Base-by-base conservation (phyloP, 176 grass and related monocot species). In the Ampelocalamus luodianensis region DNA sequence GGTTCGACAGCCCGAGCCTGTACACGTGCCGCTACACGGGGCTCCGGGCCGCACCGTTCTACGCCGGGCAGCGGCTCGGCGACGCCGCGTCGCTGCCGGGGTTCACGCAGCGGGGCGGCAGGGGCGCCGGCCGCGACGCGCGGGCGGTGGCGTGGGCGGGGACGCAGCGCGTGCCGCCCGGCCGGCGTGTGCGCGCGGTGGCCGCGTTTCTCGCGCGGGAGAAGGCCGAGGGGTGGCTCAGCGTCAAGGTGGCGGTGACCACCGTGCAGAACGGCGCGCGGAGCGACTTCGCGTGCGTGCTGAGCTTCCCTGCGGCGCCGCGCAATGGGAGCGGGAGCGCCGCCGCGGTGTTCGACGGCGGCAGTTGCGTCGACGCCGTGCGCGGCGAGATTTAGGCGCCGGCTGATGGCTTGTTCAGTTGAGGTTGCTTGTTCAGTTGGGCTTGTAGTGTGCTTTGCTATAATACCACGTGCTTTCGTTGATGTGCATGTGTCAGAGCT, bases 281-380 rank as follows among this genome's bases (percentile, higher is more conserved):
- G 54, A 88, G 65, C 65, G 80, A 78, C 73, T 83, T 88, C 32
- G 86, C 86, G 32, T 88, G 86, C 73, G 16, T 54, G n/a, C 17
- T 78, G 54, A 74, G n/a, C 80, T 78, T 83, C 74, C 71, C 86
- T 10, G 27, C 39, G 26, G 42, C 8, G 38, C 18, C 20, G 45
- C 76, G 43, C 53, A 9, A 4, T 2, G 48, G 24, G 14, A 29
- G 4, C 7, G 13, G 14, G 69, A 24, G 39, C 24, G 18, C 5
- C 1, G 15, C 71, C 2, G 34, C 40, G 10, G 74, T 65, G 66
- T 88, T 71, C 74, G 24, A 72, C 48, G 87, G 87, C 45, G 74
- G 74, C 80, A 43, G 87, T 5, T 83, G 87, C 56, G 9, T 78
- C 37, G 80, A 88, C 45, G 87, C 87, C 18, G 74, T 65, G 6